These are phyloP conservation scores for Saxophila tyrrhenica DNA, from an alignment of 495 filamentous ascomycete species.

Conservation along the genomic window DNA sequence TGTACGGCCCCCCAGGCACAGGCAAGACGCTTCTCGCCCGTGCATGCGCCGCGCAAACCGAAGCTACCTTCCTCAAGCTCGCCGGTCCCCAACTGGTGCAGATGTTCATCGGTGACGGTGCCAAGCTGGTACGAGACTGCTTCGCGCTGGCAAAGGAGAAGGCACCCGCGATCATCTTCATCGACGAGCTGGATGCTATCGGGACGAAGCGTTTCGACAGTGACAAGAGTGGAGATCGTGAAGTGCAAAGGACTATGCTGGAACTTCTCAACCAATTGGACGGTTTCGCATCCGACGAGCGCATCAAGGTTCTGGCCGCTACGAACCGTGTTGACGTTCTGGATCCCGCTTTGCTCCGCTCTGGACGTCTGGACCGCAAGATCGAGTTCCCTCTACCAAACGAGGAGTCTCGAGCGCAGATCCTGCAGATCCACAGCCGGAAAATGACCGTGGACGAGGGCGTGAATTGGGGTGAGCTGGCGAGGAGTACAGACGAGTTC, in stretches of 20 bases:
- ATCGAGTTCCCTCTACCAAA: slow-evolving; percentile 99
- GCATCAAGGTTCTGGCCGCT: slow-evolving; percentile 96
- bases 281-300: slow-evolving; percentile 96
- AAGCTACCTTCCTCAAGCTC: slow-evolving; percentile 98
- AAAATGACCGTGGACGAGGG: slow-evolving; percentile 95
- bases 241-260: slow-evolving; percentile 98
- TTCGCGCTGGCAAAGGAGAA: slow-evolving; percentile 98
- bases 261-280: slow-evolving; percentile 98
- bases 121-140: slow-evolving; percentile 93
- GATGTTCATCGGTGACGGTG: slow-evolving; percentile 99
- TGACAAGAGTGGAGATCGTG: slow-evolving; percentile 94
- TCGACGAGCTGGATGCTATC: slow-evolving; percentile 94
- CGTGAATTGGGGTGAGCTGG: slow-evolving; percentile 94
- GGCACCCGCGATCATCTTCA: slow-evolving; percentile 98
- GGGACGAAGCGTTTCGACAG: slow-evolving; percentile 98
- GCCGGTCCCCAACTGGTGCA: slow-evolving; percentile 98
- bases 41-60: slow-evolving; percentile 94
- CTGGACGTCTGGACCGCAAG: slow-evolving; percentile 91
- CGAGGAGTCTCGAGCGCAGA: slow-evolving; percentile 94
- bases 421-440: slow-evolving; percentile 89
- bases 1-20: slow-evolving; percentile 96
- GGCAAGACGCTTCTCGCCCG: slow-evolving; percentile 95
- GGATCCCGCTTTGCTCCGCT: slow-evolving; percentile 86
- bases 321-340: slow-evolving; percentile 98
- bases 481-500: slow-evolving; percentile 97